These are phyloP conservation scores for Myriosclerotinia scirpicola DNA, from an alignment of 2,329 filamentous ascomycete genomes.

Conservation along the genomic window DNA sequence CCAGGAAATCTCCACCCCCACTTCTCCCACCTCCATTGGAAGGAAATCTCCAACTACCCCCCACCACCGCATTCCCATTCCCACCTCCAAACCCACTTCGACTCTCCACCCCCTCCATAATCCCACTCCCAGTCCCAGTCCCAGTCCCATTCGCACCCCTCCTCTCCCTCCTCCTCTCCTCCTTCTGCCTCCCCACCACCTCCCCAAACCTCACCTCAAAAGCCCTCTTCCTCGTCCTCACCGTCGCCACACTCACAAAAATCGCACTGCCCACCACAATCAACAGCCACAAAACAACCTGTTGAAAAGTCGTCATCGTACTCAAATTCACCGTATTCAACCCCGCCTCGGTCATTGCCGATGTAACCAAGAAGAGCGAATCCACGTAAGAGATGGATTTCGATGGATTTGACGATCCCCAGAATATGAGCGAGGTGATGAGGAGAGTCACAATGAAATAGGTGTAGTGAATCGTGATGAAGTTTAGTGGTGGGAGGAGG, in stretches of 20 bases:
- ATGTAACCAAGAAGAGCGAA: slow-evolving; percentile 64
- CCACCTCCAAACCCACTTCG: background rate
- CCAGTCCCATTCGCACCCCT: background rate
- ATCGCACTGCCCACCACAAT: slow-evolving; percentile 66
- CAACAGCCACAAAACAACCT: slow-evolving; percentile 62
- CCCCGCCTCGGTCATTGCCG: slow-evolving; percentile 66
- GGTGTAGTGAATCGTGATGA: slow-evolving; percentile 64
- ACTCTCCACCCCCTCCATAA: background rate
- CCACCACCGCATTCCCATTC: background rate
- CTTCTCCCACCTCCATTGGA: background rate
- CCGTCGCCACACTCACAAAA: slow-evolving; percentile 65
- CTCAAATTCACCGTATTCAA: slow-evolving; percentile 67
- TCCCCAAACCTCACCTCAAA: slow-evolving; percentile 60
- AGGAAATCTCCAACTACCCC: background rate
- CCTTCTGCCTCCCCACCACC: slow-evolving; percentile 9
- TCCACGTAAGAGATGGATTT: slow-evolving; percentile 60
- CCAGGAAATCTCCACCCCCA: background rate
- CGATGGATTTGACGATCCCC: slow-evolving; percentile 53
- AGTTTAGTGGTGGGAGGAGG: slow-evolving; percentile 49
- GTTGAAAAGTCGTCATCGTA: slow-evolving; percentile 65
- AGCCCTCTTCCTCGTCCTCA: slow-evolving; percentile 58
- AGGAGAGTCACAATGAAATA: slow-evolving; percentile 62
- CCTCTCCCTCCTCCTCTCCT: background rate
- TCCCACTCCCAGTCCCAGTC: background rate
- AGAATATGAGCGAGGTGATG: slow-evolving; percentile 60